A percentile compares a stretch with the other conserved stretches of the same genome.
Evolutionary conservation across 2,329 filamentous ascomycete species (phyloP).

Genomic region (Fusarium sp.): DNA sequence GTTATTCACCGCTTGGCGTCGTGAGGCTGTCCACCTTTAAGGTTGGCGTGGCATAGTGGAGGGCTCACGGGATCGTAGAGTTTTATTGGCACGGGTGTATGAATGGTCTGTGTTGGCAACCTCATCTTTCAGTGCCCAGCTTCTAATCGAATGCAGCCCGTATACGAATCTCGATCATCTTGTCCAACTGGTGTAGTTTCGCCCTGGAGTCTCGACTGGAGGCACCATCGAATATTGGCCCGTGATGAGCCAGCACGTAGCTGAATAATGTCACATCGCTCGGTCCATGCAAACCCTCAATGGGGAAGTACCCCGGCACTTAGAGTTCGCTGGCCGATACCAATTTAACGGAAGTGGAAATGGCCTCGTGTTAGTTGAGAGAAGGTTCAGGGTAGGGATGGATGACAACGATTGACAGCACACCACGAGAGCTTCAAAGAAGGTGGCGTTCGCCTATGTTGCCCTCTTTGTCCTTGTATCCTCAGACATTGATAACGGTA

Average conservation of each 20-base stretch:
- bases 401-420: not conserved
- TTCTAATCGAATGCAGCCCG: not conserved
- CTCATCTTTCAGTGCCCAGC: not conserved
- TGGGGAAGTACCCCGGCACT: not conserved
- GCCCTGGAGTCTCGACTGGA: not conserved
- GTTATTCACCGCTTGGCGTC: not conserved
- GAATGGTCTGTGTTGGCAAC: not conserved
- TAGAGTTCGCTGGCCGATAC: not conserved
- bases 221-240: not conserved
- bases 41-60: not conserved
- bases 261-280: slow-evolving; percentile 21
- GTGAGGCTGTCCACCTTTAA: not conserved
- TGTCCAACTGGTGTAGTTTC: not conserved
- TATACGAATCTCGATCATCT: not conserved
- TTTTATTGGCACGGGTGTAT: not conserved
- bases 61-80: not conserved
- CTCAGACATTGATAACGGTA: not conserved
- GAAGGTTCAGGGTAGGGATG: slow-evolving; percentile 10
- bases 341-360: slow-evolving; percentile 8
- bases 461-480: not conserved
- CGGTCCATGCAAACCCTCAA: not conserved
- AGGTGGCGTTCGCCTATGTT: not conserved
- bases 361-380: not conserved
- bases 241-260: not conserved
- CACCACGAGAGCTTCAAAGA: not conserved